Conservation (phyloP, 306 rosid genomes). For the Astragalus membranaceus region DNA sequence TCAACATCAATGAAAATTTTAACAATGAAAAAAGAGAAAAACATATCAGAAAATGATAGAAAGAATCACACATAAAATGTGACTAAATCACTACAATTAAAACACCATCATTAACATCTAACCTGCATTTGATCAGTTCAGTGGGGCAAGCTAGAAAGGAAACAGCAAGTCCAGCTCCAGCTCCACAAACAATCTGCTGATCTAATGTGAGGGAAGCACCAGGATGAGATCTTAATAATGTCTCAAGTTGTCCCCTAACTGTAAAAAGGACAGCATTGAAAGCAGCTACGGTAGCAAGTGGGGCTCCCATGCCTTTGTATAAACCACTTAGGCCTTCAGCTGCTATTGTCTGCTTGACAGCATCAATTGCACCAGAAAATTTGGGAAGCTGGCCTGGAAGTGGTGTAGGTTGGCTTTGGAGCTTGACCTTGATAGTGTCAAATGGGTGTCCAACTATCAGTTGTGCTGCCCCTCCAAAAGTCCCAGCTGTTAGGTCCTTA, state of each 20-base stretch:
- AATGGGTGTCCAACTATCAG: slow-evolving; percentile 87
- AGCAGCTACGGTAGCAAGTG: slow-evolving; percentile 94
- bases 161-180: slow-evolving; percentile 93
- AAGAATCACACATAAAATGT: background rate
- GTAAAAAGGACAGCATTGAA: slow-evolving; percentile 91
- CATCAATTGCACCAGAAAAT: slow-evolving; percentile 85
- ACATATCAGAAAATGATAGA: background rate
- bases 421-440: slow-evolving; percentile 97
- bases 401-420: slow-evolving; percentile 93
- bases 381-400: slow-evolving; percentile 77
- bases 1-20: background rate
- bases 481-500: slow-evolving; percentile 88
- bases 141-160: slow-evolving; percentile 94
- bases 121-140: slow-evolving; percentile 97
- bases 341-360: slow-evolving; percentile 84
- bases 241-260: slow-evolving; percentile 87
- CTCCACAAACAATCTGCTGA: slow-evolving; percentile 80
- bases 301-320: slow-evolving; percentile 99
- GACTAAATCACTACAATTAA: background rate
- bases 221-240: slow-evolving; percentile 64
- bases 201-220: slow-evolving; percentile 58
- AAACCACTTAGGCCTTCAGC: slow-evolving; percentile 92
- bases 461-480: slow-evolving; percentile 91
- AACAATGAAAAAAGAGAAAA: background rate
- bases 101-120: slow-evolving; percentile 32